Base-by-base conservation (phyloP, 345 rosid species). In the Dipteronia dyeriana region DNA sequence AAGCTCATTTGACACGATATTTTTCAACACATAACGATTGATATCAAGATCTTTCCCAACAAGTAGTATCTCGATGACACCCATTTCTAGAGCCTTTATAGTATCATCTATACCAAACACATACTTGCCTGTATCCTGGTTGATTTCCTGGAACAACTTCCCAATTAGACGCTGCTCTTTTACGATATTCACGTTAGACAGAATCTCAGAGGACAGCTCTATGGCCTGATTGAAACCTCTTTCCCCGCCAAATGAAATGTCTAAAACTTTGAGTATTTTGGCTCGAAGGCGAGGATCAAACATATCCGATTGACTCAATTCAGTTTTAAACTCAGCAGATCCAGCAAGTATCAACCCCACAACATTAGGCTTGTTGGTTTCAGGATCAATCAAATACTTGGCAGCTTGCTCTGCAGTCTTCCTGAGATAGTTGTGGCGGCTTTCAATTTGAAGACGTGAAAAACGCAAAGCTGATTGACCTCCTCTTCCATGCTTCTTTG, bases 401-500 rank as follows among this genome's bases (percentile, higher is more conserved):
- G 81, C 71, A 16, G 85, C 85, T 16, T 83, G 85, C 81, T 85
- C 88, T 3, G 84, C 86, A 3, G 84, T 73, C 51, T 86, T 78
- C 76, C 87, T 82, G 43, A 86, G 84, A 51, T 82, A 84, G 54
- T 82, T 82, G 83, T 82, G 86, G 39, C 85, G 73, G 51, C 78
- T 82, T 57, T 82, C 79, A 56, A 65, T 39, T 9, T 76, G 82
- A 69, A 86, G 86, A 16, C 85, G 83, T 2, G 85, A 84, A 81
- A 86, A 84, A 19, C 85, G 79, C 67, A 82, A 66, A 51, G 85
- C 86, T n/a, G 89, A 82, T 67, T 84, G 87, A 60, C 86, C 87
- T 74, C 85, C 87, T 82, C 87, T 82, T n/a, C 86, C 86, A 16
- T 84, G 86, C 66, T 86, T 86, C 80, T 76, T 86, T 11, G 85